Conservation (phyloP, 345 rosid species). For the Xanthoceras sorbifolium region DNA sequence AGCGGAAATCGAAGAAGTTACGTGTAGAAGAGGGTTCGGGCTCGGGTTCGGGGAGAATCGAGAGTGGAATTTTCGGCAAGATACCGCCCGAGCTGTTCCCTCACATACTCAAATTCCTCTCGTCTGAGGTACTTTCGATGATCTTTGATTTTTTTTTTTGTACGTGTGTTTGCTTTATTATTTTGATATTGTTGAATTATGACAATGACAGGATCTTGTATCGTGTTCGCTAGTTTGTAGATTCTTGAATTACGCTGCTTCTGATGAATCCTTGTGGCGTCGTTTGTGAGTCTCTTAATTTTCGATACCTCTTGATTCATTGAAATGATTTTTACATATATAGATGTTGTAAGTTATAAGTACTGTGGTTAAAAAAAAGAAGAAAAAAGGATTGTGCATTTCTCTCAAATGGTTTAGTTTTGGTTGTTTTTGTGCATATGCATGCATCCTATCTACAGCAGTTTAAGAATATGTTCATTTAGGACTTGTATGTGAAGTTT, state of each 20-base stretch:
- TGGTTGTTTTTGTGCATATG: background rate
- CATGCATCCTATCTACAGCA: too few species aligned
- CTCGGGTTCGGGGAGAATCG: conserved; percentile 41
- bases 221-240: conserved; percentile 82
- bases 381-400: background rate
- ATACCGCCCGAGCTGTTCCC: conserved; percentile 81
- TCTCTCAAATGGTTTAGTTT: conserved; percentile 1
- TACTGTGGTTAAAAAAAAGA: background rate
- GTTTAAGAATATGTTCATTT: background rate
- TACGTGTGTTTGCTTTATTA: background rate
- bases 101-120: conserved; percentile 85
- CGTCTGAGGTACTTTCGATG: conserved; percentile 65
- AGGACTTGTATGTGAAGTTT: background rate
- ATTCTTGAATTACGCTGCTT: conserved; percentile 69
- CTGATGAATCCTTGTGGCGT: conserved; percentile 95
- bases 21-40: conserved; percentile 28
- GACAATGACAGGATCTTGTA: conserved; percentile 75
- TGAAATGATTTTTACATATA: too few species aligned
- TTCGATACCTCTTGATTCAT: background rate
- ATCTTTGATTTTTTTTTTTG: background rate
- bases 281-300: conserved; percentile 66
- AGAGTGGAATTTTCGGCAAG: conserved; percentile 67
- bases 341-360: too few species aligned
- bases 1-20: conserved; percentile 51
- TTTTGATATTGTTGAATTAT: background rate